Base-by-base conservation (phyloP, 345 rosid genomes). In the Cochlearia excelsa region DNA sequence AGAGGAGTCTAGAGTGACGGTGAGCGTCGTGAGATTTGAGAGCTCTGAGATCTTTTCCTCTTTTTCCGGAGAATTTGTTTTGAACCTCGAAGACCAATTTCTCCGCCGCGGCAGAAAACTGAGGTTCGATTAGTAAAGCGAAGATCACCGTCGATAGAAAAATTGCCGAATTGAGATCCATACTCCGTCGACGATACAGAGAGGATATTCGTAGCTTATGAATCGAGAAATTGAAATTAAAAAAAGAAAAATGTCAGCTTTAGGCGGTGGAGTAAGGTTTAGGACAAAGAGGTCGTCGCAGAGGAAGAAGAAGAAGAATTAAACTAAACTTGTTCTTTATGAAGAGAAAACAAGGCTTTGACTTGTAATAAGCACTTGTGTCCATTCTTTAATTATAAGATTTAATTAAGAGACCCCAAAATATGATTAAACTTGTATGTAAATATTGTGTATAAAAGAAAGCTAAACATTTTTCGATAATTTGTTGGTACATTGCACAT, bases 1-100 rank as follows among this genome's bases (percentile, higher is more conserved):
- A 70, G 61, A 92, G 84, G 50, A 82, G 71, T 54, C 98, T 74
- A 6, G 83, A 67, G 50, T 85, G 97, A 48, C 97, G 98, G 66
- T 39, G 85, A 37, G 68, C 51, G 51, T 93, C 99, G 61, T 89
- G 97, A 46, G 79, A 67, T 66, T 55, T 85, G 27, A 87, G 65
- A 7, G 82, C 89, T 46, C 67, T 61, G 16, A 89, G 75, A 30
- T 72, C 73, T 28, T 68, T 80, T 57, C 59, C 75, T 47, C 54
- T 59, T 45, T 56, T 59, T 0, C 86, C 94, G 23, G 79, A 79
- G 73, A 87, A 85, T 60, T 83, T 89, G 75, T 73, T 76, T 23
- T 77, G 74, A 4, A 93, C 96, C 8, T 80, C 9, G 46, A 93
- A 79, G 29, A 84, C 79, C 31, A 83, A 4, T 66, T 85, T 82